phyloP scores from a whole-genome alignment of 495 filamentous ascomycete species.

The Penicillium waksmanii region DNA sequence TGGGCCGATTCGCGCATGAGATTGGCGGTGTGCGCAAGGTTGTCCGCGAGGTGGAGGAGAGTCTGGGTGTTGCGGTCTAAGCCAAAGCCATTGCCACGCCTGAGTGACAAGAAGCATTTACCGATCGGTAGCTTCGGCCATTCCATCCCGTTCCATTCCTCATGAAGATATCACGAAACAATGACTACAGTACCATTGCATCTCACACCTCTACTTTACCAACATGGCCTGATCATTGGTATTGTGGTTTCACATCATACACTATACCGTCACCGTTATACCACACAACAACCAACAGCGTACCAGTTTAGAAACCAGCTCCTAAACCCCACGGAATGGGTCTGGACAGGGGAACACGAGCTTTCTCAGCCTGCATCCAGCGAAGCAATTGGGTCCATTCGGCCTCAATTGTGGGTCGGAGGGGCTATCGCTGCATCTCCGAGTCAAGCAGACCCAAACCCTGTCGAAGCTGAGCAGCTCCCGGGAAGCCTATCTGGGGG shows the following conservation, averaged over 20 bases:
- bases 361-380: background rate
- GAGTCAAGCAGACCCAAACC: slow-evolving; percentile 3
- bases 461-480: slow-evolving; percentile 9
- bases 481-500: slow-evolving; percentile 36
- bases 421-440: background rate
- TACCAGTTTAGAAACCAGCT: background rate
- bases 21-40: slow-evolving; percentile 66
- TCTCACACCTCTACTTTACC: background rate
- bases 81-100: too few species aligned
- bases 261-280: slow-evolving; percentile 30
- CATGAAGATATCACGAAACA: background rate
- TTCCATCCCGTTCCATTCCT: background rate
- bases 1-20: slow-evolving; percentile 82
- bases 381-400: background rate
- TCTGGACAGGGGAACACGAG: background rate
- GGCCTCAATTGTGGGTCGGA: slow-evolving; percentile 2
- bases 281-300: slow-evolving; percentile 4
- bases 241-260: slow-evolving; percentile 28
- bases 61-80: slow-evolving; percentile 23
- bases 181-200: background rate
- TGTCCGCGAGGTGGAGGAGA: slow-evolving; percentile 66
- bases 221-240: slow-evolving; percentile 2
- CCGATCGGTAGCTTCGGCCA: too few species aligned
- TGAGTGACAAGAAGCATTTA: too few species aligned
- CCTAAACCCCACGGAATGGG: slow-evolving; percentile 7